A percentile compares a stretch with the other conserved stretches of the same genome.
Evolutionary conservation across 768 basidiomycete species (phyloP).

Genomic region (Lepiota brunneoincarnata): DNA sequence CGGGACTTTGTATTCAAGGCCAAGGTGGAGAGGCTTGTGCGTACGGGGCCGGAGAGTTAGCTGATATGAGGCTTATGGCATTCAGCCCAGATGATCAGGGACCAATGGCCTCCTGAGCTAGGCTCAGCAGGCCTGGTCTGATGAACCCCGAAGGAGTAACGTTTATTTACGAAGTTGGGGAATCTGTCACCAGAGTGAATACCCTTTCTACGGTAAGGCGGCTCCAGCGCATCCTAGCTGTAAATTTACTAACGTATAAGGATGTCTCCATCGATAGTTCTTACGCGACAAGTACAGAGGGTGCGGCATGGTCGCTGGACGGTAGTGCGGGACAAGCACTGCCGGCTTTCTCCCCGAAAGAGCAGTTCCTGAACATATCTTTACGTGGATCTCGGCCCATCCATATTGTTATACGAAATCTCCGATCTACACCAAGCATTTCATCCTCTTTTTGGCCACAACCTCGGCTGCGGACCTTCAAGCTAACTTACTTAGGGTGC

Average conservation of each 20-base stretch:
- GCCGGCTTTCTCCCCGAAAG: conserved; percentile 5
- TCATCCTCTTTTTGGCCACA: conserved; percentile 8
- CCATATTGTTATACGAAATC: conserved; percentile 5
- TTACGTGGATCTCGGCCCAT: conserved; percentile 11
- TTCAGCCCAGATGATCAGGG: conserved; percentile 5
- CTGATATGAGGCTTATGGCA: background rate
- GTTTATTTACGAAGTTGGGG: background rate
- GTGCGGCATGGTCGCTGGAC: background rate
- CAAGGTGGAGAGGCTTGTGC: background rate
- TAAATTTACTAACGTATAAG: background rate
- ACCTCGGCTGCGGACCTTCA: conserved; percentile 11
- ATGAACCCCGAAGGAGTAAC: conserved; percentile 8
- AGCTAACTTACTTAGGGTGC: conserved; percentile 16
- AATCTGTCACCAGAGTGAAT: background rate
- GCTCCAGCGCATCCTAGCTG: background rate
- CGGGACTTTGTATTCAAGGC: background rate
- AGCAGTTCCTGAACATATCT: conserved; percentile 4
- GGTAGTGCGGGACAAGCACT: background rate
- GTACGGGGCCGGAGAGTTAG: background rate
- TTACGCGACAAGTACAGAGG: background rate
- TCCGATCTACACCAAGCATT: conserved; percentile 12
- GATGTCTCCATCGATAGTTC: background rate
- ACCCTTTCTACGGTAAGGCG: background rate
- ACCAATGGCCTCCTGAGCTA: conserved; percentile 1
- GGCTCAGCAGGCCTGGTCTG: background rate